Conservation (phyloP, 805 yeast genomes). For the Yarrowia sp. region DNA sequence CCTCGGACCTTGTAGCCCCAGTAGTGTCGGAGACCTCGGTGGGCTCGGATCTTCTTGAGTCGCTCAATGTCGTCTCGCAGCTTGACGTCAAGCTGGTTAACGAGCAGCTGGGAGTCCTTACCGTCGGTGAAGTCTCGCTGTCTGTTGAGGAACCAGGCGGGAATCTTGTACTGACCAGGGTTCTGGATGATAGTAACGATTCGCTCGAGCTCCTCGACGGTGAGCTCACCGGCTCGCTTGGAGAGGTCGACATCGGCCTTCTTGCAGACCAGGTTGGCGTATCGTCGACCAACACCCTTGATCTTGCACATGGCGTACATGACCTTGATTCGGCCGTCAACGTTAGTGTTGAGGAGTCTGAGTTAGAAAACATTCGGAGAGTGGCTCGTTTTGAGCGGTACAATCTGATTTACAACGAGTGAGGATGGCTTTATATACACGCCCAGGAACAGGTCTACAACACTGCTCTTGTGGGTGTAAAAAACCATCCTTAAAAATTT, state of each 20-base stretch:
- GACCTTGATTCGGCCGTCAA: conserved; percentile 99
- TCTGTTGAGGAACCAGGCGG: conserved; percentile 99
- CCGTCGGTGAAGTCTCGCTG: conserved; percentile 98
- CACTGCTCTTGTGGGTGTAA: too few relatives aligned
- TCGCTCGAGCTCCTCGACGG: conserved; percentile 99
- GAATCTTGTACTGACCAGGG: conserved; percentile 99
- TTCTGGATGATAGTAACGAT: conserved; percentile 99
- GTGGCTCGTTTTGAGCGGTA: too few relatives aligned
- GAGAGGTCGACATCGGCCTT: conserved; percentile 98
- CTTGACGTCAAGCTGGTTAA: conserved; percentile 98
- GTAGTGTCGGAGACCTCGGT: conserved; percentile 99
- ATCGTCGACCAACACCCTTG: conserved; percentile 99
- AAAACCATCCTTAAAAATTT: too few relatives aligned
- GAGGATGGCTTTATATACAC: too few relatives aligned
- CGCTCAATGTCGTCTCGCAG: conserved; percentile 99
- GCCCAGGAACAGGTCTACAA: too few relatives aligned
- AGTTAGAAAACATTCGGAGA: not conserved
- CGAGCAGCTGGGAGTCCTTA: conserved; percentile 98
- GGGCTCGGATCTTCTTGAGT: conserved; percentile 99
- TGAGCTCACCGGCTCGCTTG: conserved; percentile 99
- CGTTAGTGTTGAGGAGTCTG: conserved; percentile 99
- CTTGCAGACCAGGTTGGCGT: conserved; percentile 99
- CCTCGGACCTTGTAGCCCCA: conserved; percentile 99
- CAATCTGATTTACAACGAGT: too few relatives aligned
- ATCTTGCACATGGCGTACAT: conserved; percentile 99